phyloP scores from a whole-genome alignment of 208 protist genomes.

The Acanthamoeba comandoni region DNA sequence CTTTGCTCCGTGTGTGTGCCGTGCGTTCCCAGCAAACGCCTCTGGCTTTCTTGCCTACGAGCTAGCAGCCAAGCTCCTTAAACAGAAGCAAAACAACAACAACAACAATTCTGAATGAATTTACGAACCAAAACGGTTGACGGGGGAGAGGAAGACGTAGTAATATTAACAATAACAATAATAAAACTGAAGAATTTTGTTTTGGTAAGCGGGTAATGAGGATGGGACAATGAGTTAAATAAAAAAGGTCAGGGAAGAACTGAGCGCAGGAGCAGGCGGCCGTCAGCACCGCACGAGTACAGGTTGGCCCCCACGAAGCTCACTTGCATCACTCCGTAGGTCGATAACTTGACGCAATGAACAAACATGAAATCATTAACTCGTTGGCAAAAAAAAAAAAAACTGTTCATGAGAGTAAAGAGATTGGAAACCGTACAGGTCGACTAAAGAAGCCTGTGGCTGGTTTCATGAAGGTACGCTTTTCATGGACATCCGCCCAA shows the following conservation, averaged over 20 bases:
- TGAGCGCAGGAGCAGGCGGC: not conserved
- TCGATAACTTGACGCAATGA: conserved; percentile 18
- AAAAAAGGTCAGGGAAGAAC: not conserved
- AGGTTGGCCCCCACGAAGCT: not conserved
- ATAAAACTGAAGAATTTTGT: no score
- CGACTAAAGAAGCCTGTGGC: conserved; percentile 57
- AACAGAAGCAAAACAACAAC: not conserved
- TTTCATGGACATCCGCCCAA: conserved; percentile 61
- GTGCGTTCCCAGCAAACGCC: conserved; percentile 69
- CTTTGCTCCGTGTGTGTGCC: conserved; percentile 57
- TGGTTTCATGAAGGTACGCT: conserved; percentile 61
- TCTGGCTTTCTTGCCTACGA: conserved; percentile 66
- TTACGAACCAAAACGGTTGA: no score
- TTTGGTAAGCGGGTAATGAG: no score
- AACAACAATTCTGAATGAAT: no score
- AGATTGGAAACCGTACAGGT: not conserved
- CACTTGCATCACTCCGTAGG: conserved; percentile 57
- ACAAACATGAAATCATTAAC: not conserved
- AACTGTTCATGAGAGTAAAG: not conserved
- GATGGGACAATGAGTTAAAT: no score
- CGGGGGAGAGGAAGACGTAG: no score
- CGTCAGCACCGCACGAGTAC: conserved; percentile 61
- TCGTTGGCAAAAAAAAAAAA: not conserved
- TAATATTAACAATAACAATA: no score
- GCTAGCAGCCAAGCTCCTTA: conserved; percentile 45